These are phyloP conservation scores for Aegilops sharonensis DNA, from an alignment of 176 grass and related monocot species.

Conservation along the genomic window DNA sequence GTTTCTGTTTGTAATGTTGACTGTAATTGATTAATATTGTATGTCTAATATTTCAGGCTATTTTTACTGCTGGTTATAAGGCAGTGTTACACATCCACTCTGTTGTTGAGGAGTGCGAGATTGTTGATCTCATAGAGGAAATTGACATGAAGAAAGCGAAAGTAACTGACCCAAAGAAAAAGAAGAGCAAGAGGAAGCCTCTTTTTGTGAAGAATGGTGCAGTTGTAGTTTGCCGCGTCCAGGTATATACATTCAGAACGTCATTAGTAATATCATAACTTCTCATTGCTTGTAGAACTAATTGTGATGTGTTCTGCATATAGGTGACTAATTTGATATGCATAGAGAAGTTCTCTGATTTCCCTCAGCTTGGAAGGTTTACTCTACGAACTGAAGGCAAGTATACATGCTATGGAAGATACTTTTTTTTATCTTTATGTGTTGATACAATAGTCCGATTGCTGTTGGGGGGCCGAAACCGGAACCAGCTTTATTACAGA, in stretches of 20 bases:
- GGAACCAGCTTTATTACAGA: background rate
- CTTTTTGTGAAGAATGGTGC: conserved; percentile 99
- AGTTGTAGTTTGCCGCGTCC: conserved; percentile 83
- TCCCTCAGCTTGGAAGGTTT: conserved; percentile 96
- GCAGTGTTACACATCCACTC: conserved; percentile 96
- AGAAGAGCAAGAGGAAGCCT: conserved; percentile 76
- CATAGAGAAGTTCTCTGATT: conserved; percentile 82
- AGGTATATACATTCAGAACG: conserved; percentile 44
- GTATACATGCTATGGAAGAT: background rate
- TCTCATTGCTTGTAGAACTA: conserved; percentile 7
- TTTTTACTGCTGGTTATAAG: conserved; percentile 95
- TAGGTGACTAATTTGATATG: conserved; percentile 93
- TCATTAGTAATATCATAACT: background rate
- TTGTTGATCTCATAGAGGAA: conserved; percentile 96
- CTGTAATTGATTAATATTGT: background rate
- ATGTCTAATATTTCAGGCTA: conserved; percentile 54
- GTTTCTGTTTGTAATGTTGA: background rate
- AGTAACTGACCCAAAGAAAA: conserved; percentile 74
- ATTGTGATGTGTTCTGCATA: conserved; percentile 21
- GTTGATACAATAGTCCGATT: background rate
- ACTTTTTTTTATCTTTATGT: background rate
- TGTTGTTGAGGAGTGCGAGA: conserved; percentile 94
- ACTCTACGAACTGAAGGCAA: conserved; percentile 92
- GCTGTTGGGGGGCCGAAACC: background rate
- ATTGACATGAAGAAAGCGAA: conserved; percentile 85